Base-by-base conservation (phyloP, 768 basidiomycete species). In the Pulveroboletus frians region DNA sequence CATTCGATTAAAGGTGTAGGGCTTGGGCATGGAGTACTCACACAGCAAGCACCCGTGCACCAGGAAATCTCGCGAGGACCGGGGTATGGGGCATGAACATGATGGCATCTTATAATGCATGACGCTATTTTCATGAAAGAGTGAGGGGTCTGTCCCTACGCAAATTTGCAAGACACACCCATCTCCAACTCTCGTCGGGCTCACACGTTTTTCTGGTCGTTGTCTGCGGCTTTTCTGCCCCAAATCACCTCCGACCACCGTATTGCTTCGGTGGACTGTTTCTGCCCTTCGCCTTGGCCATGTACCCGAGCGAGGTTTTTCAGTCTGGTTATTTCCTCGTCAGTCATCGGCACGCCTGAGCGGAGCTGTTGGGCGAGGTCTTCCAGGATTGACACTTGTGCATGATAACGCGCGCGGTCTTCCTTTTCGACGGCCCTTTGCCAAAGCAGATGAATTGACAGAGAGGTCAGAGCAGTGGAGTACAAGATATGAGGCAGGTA, bases 401-500 rank as follows among this genome's bases (percentile, higher is more conserved):
- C 83, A 44, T 74, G 64, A 37, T 76, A 60, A 21, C 76, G 76
- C 14, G 78, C 71, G 37, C 75, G 75, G 49, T 85, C 80, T 37
- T 79, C 79, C 39, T 73, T 75, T 31, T 73, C 69, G 0, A 59
- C 57, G 42, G 72, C 76, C 51, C 80, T 74, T 45, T 78, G 74
- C 59, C 68, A 73, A 34, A 86, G 73, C 23, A 85, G 70, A 65
- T 88, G 84, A 49, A 85, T 80, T 26, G 84, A 79, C 51, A 86
- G 63, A 20, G 85, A 85, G 40, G 77, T 80, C 57, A 85, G 71
- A 9, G 82, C 83, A 39, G 82, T 68, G 29, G 83, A 78, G 64
- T 79, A 87, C 53, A 86, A 45, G 46, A 83, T 69, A 56, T 87
- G 84, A 26, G 81, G 83, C 49, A 84, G 60, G 68, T 85, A 86